phyloP scores from a whole-genome alignment of 2,329 filamentous ascomycete species.

The Cyanodermella asteris region DNA sequence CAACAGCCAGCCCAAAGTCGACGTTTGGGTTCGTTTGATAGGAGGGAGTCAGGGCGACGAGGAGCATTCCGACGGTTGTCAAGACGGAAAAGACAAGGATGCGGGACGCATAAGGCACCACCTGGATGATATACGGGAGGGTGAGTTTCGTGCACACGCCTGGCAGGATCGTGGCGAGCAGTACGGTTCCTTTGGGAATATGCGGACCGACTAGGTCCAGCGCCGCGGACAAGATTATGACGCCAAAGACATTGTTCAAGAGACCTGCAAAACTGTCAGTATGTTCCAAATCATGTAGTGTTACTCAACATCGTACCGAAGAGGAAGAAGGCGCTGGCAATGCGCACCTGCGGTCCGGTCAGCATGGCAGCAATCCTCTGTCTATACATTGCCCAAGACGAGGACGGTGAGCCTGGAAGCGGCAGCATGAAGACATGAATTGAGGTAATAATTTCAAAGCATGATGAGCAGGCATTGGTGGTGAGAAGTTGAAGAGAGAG shows the following conservation, averaged over 20 bases:
- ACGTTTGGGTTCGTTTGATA: no score
- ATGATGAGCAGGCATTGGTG: no score
- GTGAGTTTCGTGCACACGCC: constrained; percentile 73
- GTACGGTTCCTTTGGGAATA: constrained; percentile 76
- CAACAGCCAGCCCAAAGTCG: constrained; percentile 41
- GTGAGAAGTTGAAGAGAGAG: not conserved
- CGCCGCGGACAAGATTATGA: constrained; percentile 85
- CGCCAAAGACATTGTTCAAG: constrained; percentile 95
- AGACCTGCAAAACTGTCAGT: constrained; percentile 34
- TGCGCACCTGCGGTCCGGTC: constrained; percentile 44
- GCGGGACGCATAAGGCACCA: constrained; percentile 56
- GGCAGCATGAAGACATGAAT: no score
- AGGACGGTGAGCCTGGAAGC: constrained; percentile 33
- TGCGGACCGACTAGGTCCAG: constrained; percentile 77
- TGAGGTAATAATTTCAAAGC: no score
- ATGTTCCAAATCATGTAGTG: constrained; percentile 1
- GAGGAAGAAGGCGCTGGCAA: constrained; percentile 73
- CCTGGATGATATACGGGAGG: constrained; percentile 84
- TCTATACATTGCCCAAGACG: constrained; percentile 54
- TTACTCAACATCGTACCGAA: constrained; percentile 40
- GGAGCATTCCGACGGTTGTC: constrained; percentile 69
- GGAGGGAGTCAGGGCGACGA: constrained; percentile 59
- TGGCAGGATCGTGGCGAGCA: constrained; percentile 80
- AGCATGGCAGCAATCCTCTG: constrained; percentile 43
- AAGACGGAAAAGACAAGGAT: constrained; percentile 52